Percentiles rank a stretch among this genome's conserved stretches.
Evolutionary conservation across 176 grass and related monocot genomes (phyloP).

Genomic region (Oryza nivara): DNA sequence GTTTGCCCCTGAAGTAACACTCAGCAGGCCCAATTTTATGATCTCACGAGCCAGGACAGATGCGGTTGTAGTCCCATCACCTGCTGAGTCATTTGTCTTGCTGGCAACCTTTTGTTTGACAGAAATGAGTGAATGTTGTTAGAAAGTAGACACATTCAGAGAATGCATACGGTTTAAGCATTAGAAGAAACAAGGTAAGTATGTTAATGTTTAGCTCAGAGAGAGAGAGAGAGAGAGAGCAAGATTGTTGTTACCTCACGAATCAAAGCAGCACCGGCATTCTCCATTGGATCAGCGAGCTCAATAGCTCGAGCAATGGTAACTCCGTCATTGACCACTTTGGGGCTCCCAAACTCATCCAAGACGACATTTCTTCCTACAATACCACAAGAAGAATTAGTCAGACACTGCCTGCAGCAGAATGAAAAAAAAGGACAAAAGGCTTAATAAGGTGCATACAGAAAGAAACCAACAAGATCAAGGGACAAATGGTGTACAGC

Average conservation of each 20-base stretch:
- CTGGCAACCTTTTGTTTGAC: conserved; percentile 73
- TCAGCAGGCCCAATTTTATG: conserved; percentile 77
- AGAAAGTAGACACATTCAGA: background rate
- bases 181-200: background rate
- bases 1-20: conserved; percentile 88
- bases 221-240: background rate
- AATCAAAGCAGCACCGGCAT: conserved; percentile 85
- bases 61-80: conserved; percentile 89
- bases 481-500: no score
- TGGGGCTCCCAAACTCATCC: conserved; percentile 90
- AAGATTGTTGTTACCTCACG: conserved; percentile 62
- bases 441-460: no score
- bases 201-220: no score
- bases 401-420: background rate
- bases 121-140: background rate
- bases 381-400: background rate
- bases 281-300: conserved; percentile 94
- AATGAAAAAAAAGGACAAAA: no score
- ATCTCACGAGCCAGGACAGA: conserved; percentile 91
- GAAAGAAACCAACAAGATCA: no score
- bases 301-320: conserved; percentile 88
- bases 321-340: conserved; percentile 91
- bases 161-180: background rate
- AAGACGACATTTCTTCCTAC: conserved; percentile 92
- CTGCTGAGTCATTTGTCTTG: conserved; percentile 91